These are phyloP conservation scores for Chrysanthemum lavandulifolium DNA, from an alignment of 129 eudicot genomes.

Conservation along the genomic window DNA sequence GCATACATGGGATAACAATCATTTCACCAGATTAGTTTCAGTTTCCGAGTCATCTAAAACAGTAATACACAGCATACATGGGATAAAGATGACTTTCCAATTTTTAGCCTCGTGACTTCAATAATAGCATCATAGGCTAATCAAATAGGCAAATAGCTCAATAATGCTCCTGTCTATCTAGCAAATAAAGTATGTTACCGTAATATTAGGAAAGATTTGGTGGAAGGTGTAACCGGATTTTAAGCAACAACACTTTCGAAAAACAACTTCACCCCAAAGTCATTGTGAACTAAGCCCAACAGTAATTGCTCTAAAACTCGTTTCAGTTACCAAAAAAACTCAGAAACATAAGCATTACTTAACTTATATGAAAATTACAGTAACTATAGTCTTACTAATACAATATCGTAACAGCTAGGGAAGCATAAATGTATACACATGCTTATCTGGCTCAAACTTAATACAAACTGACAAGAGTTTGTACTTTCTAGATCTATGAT, in stretches of 20 bases:
- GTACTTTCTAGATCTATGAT: too few species aligned
- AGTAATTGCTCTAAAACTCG: not conserved
- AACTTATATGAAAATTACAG: not conserved
- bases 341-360: not conserved
- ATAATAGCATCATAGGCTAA: not conserved
- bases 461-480: too few species aligned
- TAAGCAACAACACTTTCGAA: not conserved
- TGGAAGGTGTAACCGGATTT: slow-evolving; percentile 6
- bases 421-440: not conserved
- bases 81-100: too few species aligned
- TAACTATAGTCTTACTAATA: not conserved
- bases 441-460: too few species aligned
- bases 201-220: not conserved
- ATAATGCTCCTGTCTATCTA: not conserved
- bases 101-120: not conserved
- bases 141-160: not conserved
- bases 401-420: not conserved
- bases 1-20: not conserved
- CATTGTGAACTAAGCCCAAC: not conserved
- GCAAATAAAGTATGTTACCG: not conserved
- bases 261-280: not conserved
- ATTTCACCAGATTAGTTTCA: not conserved
- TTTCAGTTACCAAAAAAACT: not conserved
- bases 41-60: not conserved
- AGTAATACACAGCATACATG: not conserved